A percentile compares a stretch with the other conserved stretches of the same genome.
phyloP scores from a whole-genome alignment of 208 protist species.

The Trypanosoma rangeli region DNA sequence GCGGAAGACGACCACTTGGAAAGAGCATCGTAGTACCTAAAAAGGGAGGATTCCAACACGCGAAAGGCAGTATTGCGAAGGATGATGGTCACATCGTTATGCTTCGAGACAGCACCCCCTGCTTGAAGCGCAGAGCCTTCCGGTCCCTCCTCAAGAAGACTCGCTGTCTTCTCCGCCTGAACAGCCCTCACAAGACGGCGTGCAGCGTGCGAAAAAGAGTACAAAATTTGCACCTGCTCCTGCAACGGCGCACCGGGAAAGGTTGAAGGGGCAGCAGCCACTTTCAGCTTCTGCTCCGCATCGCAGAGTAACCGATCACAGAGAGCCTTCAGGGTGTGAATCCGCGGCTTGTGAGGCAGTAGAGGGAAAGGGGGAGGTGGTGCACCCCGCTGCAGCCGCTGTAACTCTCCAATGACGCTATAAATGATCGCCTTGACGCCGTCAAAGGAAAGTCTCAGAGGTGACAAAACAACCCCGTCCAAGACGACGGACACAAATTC shows the following conservation, averaged over 20 bases:
- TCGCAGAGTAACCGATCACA: conserved; percentile 54
- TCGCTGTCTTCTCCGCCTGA: conserved; percentile 75
- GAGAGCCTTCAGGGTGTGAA: conserved; percentile 71
- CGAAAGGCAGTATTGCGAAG: conserved; percentile 77
- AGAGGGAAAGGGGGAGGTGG: conserved; percentile 32
- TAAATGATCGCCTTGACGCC: conserved; percentile 42
- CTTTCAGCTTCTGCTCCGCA: conserved; percentile 9
- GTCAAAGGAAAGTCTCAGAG: conserved; percentile 48
- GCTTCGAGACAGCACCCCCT: conserved; percentile 31
- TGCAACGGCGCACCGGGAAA: conserved; percentile 47
- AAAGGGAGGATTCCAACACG: conserved; percentile 73
- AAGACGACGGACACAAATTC: conserved; percentile 24
- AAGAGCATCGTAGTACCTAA: conserved; percentile 46
- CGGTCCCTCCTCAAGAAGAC: conserved; percentile 53
- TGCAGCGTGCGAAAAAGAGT: conserved; percentile 44
- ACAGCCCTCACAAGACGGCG: conserved; percentile 72
- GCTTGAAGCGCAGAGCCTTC: conserved; percentile 70
- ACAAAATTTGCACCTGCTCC: conserved; percentile 49
- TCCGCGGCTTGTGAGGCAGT: conserved; percentile 73
- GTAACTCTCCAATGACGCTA: conserved; percentile 35
- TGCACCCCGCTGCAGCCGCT: conserved; percentile 30
- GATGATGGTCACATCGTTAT: conserved; percentile 21
- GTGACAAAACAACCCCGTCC: conserved; percentile 2
- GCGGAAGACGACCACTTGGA: conserved; percentile 8
- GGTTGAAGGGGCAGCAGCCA: not conserved